Conservation (phyloP, 2,329 filamentous ascomycete genomes). For the Fusarium paranaense region DNA sequence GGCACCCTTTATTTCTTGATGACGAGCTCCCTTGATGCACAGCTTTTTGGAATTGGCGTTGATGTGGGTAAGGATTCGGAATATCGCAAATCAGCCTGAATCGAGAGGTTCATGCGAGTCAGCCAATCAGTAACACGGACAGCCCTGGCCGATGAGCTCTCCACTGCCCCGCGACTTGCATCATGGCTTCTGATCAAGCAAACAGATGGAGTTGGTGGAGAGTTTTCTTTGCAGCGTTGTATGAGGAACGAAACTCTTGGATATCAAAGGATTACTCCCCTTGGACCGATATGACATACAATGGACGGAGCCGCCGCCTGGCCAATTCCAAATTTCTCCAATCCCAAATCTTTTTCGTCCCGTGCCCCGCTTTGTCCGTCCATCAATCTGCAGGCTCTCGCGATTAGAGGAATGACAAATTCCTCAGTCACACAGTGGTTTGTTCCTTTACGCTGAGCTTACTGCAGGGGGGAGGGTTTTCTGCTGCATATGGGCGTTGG, state of each 20-base stretch:
- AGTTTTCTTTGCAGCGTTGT: constrained; percentile 3
- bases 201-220: neutral
- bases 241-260: neutral
- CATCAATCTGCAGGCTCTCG: constrained; percentile 9
- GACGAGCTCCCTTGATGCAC: neutral
- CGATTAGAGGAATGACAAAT: constrained; percentile 31
- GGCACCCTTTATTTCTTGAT: neutral
- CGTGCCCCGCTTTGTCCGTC: constrained; percentile 27
- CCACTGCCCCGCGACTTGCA: constrained; percentile 36
- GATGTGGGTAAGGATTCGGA: neutral
- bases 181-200: constrained; percentile 16
- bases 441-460: neutral
- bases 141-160: constrained; percentile 10
- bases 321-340: neutral
- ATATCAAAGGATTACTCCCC: neutral
- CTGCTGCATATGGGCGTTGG: constrained; percentile 11
- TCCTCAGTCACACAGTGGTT: constrained; percentile 30
- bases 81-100: constrained; percentile 25
- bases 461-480: neutral
- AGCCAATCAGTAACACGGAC: constrained; percentile 26
- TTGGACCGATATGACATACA: neutral
- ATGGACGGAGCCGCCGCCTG: neutral
- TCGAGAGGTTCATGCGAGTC: constrained; percentile 3
- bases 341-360: constrained; percentile 18
- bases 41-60: neutral